Evolutionary conservation across 495 filamentous ascomycete genomes (phyloP).

Genomic region (Xylaria intraflava): DNA sequence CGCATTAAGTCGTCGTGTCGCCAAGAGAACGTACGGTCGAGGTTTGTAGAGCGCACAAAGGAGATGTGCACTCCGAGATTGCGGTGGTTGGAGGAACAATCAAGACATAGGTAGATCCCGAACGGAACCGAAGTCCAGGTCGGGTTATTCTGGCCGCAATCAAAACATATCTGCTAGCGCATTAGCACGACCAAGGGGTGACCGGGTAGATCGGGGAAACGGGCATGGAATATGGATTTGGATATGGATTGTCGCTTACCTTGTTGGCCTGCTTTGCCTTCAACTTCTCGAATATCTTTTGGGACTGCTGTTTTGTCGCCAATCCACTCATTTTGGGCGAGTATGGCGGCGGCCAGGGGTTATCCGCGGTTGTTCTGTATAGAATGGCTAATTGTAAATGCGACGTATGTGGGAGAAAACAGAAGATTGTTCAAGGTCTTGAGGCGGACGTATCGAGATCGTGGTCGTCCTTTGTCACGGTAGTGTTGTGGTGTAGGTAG

Average conservation of each 20-base stretch:
- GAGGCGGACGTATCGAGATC: not conserved
- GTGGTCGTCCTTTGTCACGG: not conserved
- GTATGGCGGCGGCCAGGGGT: slow-evolving; percentile 35
- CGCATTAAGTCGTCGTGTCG: not conserved
- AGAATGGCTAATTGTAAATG: slow-evolving; percentile 15
- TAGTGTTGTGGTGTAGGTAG: not conserved
- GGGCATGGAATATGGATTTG: not conserved
- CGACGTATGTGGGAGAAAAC: not conserved
- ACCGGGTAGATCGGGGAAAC: not conserved
- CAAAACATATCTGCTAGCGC: slow-evolving; percentile 75
- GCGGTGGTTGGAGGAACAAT: slow-evolving; percentile 89
- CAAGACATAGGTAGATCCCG: slow-evolving; percentile 95
- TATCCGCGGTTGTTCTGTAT: slow-evolving; percentile 9
- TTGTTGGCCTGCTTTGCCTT: slow-evolving; percentile 91
- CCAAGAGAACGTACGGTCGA: slow-evolving; percentile 71
- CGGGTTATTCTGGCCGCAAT: slow-evolving; percentile 93
- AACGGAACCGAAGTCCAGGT: slow-evolving; percentile 98
- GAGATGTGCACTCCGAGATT: slow-evolving; percentile 93
- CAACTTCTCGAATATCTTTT: slow-evolving; percentile 97
- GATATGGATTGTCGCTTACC: slow-evolving; percentile 43
- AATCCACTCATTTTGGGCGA: slow-evolving; percentile 61
- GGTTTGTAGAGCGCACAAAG: slow-evolving; percentile 95
- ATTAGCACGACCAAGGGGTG: slow-evolving; percentile 19
- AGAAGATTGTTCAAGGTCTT: not conserved
- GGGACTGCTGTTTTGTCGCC: slow-evolving; percentile 89